phyloP scores from a whole-genome alignment of 2,329 filamentous ascomycete species.

The Fusarium burgessii region DNA sequence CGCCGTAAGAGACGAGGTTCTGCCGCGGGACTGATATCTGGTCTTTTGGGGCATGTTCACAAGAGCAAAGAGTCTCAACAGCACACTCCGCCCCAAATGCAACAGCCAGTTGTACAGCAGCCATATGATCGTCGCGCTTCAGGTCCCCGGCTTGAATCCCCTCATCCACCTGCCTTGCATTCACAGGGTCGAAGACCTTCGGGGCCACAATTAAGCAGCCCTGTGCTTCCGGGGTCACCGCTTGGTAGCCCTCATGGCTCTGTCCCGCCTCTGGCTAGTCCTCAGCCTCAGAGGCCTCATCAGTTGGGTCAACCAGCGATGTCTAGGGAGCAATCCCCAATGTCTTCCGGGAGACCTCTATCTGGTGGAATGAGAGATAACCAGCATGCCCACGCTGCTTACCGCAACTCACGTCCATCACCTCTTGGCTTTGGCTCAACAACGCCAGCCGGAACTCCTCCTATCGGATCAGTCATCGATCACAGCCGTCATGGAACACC shows the following conservation, averaged over 20 bases:
- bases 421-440: constrained; percentile 33
- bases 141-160: constrained; percentile 2
- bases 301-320: constrained; percentile 27
- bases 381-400: constrained; percentile 24
- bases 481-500: constrained; percentile 30
- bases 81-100: constrained; percentile 11
- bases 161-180: constrained; percentile 7
- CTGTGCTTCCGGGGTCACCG: constrained; percentile 21
- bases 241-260: constrained; percentile 1
- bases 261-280: constrained; percentile 28
- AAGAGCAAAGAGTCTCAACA: constrained; percentile 36
- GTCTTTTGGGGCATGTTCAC: constrained; percentile 46
- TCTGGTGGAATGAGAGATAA: constrained; percentile 18
- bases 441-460: constrained; percentile 32
- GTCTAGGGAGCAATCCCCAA: constrained; percentile 33
- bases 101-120: constrained; percentile 30
- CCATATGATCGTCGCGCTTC: constrained; percentile 20
- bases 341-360: constrained; percentile 20
- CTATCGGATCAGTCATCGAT: constrained; percentile 11
- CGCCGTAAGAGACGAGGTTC: constrained; percentile 48
- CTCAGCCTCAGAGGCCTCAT: constrained; percentile 37
- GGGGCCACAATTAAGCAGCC: constrained; percentile 14
- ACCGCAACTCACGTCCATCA: constrained; percentile 32
- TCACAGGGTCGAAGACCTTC: constrained; percentile 23
- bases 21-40: constrained; percentile 48